Evolutionary conservation across 2,329 filamentous ascomycete species (phyloP), one percentile per base, ranked within the genome.

Genomic region (Lachnellula suecica): DNA sequence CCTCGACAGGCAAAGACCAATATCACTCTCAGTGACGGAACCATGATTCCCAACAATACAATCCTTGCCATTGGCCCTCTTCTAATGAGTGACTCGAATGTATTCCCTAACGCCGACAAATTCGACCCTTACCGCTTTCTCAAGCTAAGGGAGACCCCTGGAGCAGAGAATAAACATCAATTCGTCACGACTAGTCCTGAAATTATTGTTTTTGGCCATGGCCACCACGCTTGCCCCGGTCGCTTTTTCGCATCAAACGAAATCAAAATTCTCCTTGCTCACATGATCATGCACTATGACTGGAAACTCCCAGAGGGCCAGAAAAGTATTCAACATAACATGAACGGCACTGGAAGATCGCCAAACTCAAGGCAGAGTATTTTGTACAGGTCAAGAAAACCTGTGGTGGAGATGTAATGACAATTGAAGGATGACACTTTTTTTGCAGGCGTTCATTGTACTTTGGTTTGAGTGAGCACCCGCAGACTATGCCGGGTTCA

Each of bases 231-330:
- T 4, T 76, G 73, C 34, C 74, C 73, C 0, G 73, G 73, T 0
- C 59, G 73, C 1, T 75, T 74, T 61, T 67, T 74, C 46, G 70
- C 70, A 2, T 66, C 65, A 27, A 69, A 69, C 45, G 68, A 73
- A 60, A 67, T 74, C 24, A 73, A 74, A 65, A 58, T 71, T 85
- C 87, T 64, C 76, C 71, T 71, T 20, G n/a, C n/a, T n/a, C n/a
- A n/a, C n/a, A n/a, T n/a, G n/a, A n/a, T n/a, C n/a, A n/a, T n/a
- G n/a, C n/a, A n/a, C n/a, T n/a, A n/a, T n/a, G n/a, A n/a, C n/a
- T n/a, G n/a, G n/a, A n/a, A n/a, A n/a, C n/a, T n/a, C n/a, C n/a
- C n/a, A n/a, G n/a, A n/a, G n/a, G n/a, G n/a, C n/a, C n/a, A n/a
- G n/a, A n/a, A n/a, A n/a, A n/a, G n/a, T n/a, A n/a, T n/a, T n/a